Conservation (phyloP, 306 rosid species). For the Prunus armeniaca region DNA sequence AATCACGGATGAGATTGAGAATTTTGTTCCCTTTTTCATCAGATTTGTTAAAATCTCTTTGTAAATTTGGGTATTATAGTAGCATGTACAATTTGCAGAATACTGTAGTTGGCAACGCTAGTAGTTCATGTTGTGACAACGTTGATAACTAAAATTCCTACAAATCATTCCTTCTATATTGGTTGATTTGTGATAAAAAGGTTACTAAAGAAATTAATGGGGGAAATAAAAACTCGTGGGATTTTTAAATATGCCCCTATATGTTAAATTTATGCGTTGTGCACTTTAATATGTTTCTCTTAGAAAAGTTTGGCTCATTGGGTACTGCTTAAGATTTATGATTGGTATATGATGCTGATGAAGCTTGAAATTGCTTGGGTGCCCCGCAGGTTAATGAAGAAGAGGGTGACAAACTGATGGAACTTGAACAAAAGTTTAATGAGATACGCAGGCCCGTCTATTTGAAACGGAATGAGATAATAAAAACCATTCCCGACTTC, state of each 20-base stretch:
- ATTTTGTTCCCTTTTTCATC: not conserved
- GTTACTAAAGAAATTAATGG: not conserved
- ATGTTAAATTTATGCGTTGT: not conserved
- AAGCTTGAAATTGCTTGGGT: slow-evolving; percentile 19
- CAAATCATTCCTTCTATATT: not conserved
- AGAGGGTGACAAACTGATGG: slow-evolving; percentile 66
- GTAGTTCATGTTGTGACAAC: not conserved
- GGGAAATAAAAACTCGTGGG: not conserved
- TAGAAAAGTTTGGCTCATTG: not conserved
- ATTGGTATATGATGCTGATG: slow-evolving; percentile 10
- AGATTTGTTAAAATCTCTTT: not conserved
- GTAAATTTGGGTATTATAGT: not conserved
- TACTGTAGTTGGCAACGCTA: not conserved
- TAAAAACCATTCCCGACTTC: slow-evolving; percentile 79
- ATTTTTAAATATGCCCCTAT: not conserved
- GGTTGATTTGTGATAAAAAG: not conserved
- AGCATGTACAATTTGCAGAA: not conserved
- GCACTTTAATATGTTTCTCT: not conserved
- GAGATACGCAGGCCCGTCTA: slow-evolving; percentile 70
- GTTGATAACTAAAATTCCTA: not conserved
- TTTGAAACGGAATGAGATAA: slow-evolving; percentile 55
- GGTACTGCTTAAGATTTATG: not conserved
- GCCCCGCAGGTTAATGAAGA: slow-evolving; percentile 68
- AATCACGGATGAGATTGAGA: not conserved
- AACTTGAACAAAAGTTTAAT: slow-evolving; percentile 69